Evolutionary conservation across 768 basidiomycete genomes (phyloP).

Genomic region (Holtermanniella nyarrowii): DNA sequence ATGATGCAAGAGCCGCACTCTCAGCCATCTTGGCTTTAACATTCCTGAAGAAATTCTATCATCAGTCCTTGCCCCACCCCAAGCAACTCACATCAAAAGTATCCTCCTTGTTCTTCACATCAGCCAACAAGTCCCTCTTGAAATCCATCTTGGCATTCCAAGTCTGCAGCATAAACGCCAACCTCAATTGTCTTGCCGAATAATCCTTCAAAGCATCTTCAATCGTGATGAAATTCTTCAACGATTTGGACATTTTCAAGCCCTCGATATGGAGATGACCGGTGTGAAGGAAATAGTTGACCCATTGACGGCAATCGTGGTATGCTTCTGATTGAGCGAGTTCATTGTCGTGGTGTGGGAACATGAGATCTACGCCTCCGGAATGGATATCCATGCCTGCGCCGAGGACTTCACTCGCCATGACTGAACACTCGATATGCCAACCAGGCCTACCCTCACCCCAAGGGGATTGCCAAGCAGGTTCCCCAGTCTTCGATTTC

Average conservation of each 20-base stretch:
- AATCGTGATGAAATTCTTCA: slow-evolving; percentile 99
- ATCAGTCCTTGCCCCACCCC: neutral
- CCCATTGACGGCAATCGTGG: slow-evolving; percentile 84
- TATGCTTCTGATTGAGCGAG: slow-evolving; percentile 97
- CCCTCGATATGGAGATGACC: slow-evolving; percentile 98
- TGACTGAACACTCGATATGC: slow-evolving; percentile 99
- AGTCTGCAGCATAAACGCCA: slow-evolving; percentile 78
- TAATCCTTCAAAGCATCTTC: slow-evolving; percentile 70
- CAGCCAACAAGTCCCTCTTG: slow-evolving; percentile 72
- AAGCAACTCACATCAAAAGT: slow-evolving; percentile 62
- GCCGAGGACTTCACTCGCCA: slow-evolving; percentile 86
- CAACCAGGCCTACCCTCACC: slow-evolving; percentile 91
- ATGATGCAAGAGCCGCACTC: slow-evolving; percentile 27
- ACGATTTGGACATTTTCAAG: slow-evolving; percentile 95
- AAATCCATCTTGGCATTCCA: slow-evolving; percentile 95
- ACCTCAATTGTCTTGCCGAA: slow-evolving; percentile 74
- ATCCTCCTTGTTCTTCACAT: slow-evolving; percentile 73
- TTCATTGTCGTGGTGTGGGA: slow-evolving; percentile 99
- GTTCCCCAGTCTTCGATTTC: slow-evolving; percentile 81
- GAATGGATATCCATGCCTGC: slow-evolving; percentile 95
- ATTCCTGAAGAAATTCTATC: slow-evolving; percentile 84
- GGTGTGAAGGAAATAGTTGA: slow-evolving; percentile 97
- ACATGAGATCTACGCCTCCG: slow-evolving; percentile 92
- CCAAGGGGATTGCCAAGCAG: slow-evolving; percentile 94
- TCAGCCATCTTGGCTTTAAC: slow-evolving; percentile 70